These are phyloP conservation scores for Backusella macrospora DNA, from an alignment of 192 early-diverging fungal genomes.

Conservation along the genomic window DNA sequence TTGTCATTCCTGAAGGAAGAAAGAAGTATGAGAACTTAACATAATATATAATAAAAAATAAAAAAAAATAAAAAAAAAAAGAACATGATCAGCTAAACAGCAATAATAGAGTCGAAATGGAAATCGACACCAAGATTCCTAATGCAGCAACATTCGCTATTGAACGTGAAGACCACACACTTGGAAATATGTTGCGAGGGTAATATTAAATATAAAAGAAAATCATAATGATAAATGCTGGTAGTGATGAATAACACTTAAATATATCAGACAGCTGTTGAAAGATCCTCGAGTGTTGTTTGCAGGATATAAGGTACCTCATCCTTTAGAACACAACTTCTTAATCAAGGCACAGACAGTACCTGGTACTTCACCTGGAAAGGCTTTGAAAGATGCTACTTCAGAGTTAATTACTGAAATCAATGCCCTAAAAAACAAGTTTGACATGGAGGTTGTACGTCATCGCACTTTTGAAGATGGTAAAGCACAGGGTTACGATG, in stretches of 20 bases:
- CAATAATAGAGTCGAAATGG: conserved; percentile 69
- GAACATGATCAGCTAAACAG: neutral
- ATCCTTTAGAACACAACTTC: conserved; percentile 93
- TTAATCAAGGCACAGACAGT: conserved; percentile 93
- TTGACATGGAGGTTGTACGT: conserved; percentile 61
- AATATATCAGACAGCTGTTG: conserved; percentile 70
- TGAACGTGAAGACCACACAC: conserved; percentile 95
- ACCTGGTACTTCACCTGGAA: conserved; percentile 79
- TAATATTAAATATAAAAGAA: conserved; percentile 41
- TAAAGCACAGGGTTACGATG: conserved; percentile 31
- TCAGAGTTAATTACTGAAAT: conserved; percentile 79
- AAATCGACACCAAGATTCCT: conserved; percentile 87
- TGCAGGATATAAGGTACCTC: conserved; percentile 95
- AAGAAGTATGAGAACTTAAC: conserved; percentile 57
- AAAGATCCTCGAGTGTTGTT: conserved; percentile 93
- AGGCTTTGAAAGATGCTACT: conserved; percentile 78
- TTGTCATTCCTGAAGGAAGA: conserved; percentile 74
- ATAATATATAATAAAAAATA: neutral
- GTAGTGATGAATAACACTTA: neutral
- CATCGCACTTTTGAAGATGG: conserved; percentile 42
- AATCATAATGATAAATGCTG: neutral
- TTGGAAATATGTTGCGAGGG: conserved; percentile 94
- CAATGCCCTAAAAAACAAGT: conserved; percentile 77
- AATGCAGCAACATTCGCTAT: conserved; percentile 93
- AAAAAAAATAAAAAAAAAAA: neutral